Evolutionary conservation across 1,139 yeast species (phyloP).

Genomic region (Kodamaea ohmeri): DNA sequence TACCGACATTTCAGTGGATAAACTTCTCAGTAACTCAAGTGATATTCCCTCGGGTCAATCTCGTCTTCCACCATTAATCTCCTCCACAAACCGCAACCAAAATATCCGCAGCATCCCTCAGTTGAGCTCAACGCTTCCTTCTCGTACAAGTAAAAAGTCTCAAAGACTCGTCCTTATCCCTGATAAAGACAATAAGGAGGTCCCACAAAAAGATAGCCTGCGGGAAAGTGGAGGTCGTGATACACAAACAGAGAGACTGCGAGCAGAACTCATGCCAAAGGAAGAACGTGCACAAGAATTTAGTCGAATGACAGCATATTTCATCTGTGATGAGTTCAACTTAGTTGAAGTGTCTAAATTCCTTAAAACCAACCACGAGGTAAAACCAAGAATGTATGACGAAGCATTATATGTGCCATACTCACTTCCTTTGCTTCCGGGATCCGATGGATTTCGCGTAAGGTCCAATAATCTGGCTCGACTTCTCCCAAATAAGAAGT

Average conservation of each 20-base stretch:
- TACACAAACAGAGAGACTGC: constrained; percentile 45
- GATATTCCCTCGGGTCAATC: constrained; percentile 83
- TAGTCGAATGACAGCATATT: constrained; percentile 86
- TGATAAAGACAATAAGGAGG: constrained; percentile 42
- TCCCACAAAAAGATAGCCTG: constrained; percentile 12
- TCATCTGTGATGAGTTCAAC: constrained; percentile 79
- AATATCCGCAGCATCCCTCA: constrained; percentile 50
- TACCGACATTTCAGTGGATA: constrained; percentile 70
- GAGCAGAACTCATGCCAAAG: constrained; percentile 69
- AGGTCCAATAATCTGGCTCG: constrained; percentile 74
- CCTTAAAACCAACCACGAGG: constrained; percentile 67
- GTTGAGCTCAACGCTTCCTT: constrained; percentile 66
- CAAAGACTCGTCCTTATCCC: constrained; percentile 87
- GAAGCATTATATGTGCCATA: constrained; percentile 92
- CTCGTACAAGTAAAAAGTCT: constrained; percentile 83
- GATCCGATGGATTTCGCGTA: constrained; percentile 79
- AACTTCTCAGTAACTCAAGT: constrained; percentile 67
- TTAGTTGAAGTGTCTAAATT: constrained; percentile 63
- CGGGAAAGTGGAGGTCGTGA: constrained; percentile 17
- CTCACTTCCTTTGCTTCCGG: constrained; percentile 82
- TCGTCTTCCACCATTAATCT: constrained; percentile 38
- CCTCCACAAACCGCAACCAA: constrained; percentile 14
- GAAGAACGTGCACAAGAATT: constrained; percentile 66
- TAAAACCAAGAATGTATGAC: constrained; percentile 82
- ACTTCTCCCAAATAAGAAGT: constrained; percentile 56